Evolutionary conservation across 345 rosid species (phyloP).

Genomic region (Isatis tinctoria): DNA sequence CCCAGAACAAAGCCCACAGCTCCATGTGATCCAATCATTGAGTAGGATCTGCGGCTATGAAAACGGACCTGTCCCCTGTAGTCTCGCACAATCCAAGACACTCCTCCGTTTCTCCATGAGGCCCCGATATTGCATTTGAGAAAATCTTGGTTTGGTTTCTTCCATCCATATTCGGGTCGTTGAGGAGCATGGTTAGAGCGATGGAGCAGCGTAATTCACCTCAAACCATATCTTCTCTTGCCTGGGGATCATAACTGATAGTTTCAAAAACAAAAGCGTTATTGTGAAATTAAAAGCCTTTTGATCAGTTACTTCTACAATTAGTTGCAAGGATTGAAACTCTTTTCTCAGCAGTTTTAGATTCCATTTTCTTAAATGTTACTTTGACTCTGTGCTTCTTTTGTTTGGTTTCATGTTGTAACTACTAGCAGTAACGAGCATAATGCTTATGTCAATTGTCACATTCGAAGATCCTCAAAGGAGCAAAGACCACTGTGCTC

Average conservation of each 20-base stretch:
- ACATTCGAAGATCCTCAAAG: conserved; percentile 70
- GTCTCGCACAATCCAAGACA: too few relatives aligned
- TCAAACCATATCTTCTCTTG: neutral
- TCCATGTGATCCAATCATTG: too few relatives aligned
- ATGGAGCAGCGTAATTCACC: too few relatives aligned
- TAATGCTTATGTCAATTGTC: conserved; percentile 62
- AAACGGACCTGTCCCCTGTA: too few relatives aligned
- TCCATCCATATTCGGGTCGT: too few relatives aligned
- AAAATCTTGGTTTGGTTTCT: too few relatives aligned
- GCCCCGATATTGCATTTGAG: too few relatives aligned
- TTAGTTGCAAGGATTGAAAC: neutral
- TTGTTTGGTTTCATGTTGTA: conserved; percentile 12
- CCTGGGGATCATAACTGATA: neutral
- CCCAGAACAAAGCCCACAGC: too few relatives aligned
- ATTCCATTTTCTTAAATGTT: neutral
- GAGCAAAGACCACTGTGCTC: conserved; percentile 78
- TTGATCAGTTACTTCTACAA: neutral
- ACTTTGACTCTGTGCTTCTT: neutral
- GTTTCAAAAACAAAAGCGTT: neutral
- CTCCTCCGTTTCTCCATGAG: too few relatives aligned
- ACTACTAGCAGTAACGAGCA: conserved; percentile 36
- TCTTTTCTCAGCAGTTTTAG: too few relatives aligned
- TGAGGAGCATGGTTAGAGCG: neutral
- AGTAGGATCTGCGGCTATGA: too few relatives aligned
- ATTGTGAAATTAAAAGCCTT: neutral